Evolutionary conservation across 306 rosid genomes (phyloP).

Genomic region (Cicer cuneatum): DNA sequence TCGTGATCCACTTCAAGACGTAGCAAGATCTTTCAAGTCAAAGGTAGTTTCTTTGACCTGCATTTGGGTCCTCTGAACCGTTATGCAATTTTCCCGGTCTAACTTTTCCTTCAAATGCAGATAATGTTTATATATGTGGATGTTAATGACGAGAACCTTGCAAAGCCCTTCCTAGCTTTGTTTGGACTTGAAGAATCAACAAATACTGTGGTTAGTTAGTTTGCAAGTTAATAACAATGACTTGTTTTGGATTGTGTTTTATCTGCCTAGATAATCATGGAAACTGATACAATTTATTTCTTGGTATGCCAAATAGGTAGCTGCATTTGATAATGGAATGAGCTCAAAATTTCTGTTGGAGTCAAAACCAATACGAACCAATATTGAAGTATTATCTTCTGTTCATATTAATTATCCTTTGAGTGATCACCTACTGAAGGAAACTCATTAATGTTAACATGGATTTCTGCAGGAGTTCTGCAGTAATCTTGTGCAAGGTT

Average conservation of each 20-base stretch:
- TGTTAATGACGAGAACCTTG: constrained; percentile 81
- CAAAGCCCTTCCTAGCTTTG: constrained; percentile 85
- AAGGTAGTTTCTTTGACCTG: constrained; percentile 59
- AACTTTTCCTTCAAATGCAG: constrained; percentile 56
- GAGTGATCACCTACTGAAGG: constrained; percentile 11
- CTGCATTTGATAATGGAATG: constrained; percentile 73
- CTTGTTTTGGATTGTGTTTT: constrained; percentile 32
- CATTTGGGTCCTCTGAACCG: constrained; percentile 33
- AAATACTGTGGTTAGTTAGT: constrained; percentile 80
- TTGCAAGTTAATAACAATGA: constrained; percentile 19
- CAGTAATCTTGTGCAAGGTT: constrained; percentile 66
- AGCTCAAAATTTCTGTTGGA: constrained; percentile 84
- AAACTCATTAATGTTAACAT: constrained; percentile 41
- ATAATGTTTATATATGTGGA: constrained; percentile 72
- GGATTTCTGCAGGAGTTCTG: constrained; percentile 73
- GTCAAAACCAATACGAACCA: constrained; percentile 67
- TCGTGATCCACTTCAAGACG: constrained; percentile 68
- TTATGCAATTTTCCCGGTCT: constrained; percentile 37
- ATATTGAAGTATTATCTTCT: constrained; percentile 65
- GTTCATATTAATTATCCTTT: constrained; percentile 29
- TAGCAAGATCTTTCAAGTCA: constrained; percentile 82
- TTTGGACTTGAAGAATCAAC: constrained; percentile 89
- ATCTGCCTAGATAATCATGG: not conserved
- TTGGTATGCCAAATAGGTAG: constrained; percentile 59
- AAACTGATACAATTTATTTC: constrained; percentile 41